These are phyloP conservation scores for Chimonanthus praecox DNA, from an alignment of 164 flowering plant species.

Conservation along the genomic window DNA sequence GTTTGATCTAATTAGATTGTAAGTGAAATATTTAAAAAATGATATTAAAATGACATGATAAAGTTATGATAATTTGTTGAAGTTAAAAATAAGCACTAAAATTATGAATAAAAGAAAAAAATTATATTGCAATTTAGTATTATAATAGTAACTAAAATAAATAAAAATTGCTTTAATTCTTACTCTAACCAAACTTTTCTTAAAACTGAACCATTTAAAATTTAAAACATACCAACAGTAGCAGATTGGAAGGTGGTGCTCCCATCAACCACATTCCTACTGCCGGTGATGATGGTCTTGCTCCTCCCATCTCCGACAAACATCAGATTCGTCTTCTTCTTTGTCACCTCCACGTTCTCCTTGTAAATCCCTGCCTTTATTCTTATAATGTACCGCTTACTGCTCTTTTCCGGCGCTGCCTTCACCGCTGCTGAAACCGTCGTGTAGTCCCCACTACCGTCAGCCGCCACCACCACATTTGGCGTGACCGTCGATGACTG, in stretches of 20 bases:
- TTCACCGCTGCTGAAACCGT: conserved; percentile 83
- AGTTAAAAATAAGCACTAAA: too few species aligned
- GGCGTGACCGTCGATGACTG: conserved; percentile 50
- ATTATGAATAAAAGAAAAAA: too few species aligned
- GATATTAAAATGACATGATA: too few species aligned
- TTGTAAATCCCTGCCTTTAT: conserved; percentile 83
- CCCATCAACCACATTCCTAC: conserved; percentile 69
- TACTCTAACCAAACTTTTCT: too few species aligned
- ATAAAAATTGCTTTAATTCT: too few species aligned
- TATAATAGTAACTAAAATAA: too few species aligned
- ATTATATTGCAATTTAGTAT: too few species aligned
- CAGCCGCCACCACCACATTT: conserved; percentile 76
- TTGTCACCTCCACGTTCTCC: conserved; percentile 79
- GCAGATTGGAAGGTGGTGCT: conserved; percentile 94
- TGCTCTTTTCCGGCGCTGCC: conserved; percentile 68
- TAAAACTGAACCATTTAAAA: too few species aligned
- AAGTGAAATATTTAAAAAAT: too few species aligned
- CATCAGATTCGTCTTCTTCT: conserved; percentile 76
- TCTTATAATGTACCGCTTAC: conserved; percentile 54
- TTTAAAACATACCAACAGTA: conserved; percentile 63
- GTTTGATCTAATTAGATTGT: too few species aligned
- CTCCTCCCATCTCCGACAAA: conserved; percentile 77
- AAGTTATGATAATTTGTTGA: too few species aligned
- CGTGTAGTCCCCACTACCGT: conserved; percentile 68
- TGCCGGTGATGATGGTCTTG: conserved; percentile 75